phyloP scores from a whole-genome alignment of 1,284 basidiomycete genomes.

The Austroboletus niveus region DNA sequence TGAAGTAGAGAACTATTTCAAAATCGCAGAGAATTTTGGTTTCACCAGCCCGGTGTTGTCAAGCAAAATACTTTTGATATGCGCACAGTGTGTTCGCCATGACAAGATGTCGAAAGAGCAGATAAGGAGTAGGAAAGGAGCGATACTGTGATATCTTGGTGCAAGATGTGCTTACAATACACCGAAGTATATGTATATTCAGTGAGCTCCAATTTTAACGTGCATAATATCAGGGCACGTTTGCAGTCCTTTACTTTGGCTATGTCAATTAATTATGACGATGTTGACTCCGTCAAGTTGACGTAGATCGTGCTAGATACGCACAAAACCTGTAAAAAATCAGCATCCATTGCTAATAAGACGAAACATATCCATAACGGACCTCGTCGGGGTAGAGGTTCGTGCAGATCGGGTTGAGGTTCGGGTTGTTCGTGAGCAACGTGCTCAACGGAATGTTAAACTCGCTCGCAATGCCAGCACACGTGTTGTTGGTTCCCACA shows the following conservation, averaged over 20 bases:
- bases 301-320: slow-evolving; percentile 10
- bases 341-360: not conserved
- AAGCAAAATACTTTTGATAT: too few relatives aligned
- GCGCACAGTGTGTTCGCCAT: too few relatives aligned
- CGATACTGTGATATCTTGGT: too few relatives aligned
- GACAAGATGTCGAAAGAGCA: too few relatives aligned
- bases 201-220: not conserved
- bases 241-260: not conserved
- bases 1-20: too few relatives aligned
- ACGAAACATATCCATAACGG: not conserved
- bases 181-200: not conserved
- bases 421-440: not conserved
- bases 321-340: not conserved
- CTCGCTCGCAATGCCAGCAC: not conserved
- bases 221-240: not conserved
- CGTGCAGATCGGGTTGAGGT: not conserved
- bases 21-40: too few relatives aligned
- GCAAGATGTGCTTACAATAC: not conserved
- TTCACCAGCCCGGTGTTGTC: too few relatives aligned
- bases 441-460: not conserved
- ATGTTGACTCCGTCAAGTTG: slow-evolving; percentile 7
- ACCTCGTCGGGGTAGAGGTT: not conserved
- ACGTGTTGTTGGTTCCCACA: not conserved
- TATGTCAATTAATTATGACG: slow-evolving; percentile 5
- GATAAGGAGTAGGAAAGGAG: too few relatives aligned